Conservation (phyloP, 495 filamentous ascomycete genomes). For the Tuber aestivum region DNA sequence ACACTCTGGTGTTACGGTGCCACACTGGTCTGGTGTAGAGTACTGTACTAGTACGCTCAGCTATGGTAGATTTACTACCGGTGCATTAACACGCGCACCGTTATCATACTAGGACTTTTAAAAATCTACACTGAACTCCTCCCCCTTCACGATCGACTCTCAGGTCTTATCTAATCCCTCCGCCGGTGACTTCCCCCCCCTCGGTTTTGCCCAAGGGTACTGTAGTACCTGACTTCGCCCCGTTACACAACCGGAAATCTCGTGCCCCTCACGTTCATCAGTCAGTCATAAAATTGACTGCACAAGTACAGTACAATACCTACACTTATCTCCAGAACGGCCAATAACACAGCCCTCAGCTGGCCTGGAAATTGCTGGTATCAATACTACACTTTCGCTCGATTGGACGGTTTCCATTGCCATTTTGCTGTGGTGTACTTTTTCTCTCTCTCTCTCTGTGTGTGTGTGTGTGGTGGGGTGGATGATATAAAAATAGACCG, state of each 20-base stretch:
- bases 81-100: neutral
- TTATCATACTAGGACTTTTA: too few species aligned
- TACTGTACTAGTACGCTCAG: neutral
- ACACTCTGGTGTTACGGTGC: neutral
- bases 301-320: too few species aligned
- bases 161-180: neutral
- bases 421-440: too few species aligned
- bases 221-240: neutral
- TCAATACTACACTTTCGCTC: neutral
- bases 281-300: slow-evolving; percentile 2
- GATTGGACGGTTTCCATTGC: neutral
- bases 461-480: too few species aligned
- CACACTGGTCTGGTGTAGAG: too few species aligned
- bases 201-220: neutral
- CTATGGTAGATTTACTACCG: neutral
- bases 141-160: neutral
- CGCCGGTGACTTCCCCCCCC: too few species aligned
- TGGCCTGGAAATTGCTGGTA: neutral
- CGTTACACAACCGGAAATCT: neutral
- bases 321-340: neutral
- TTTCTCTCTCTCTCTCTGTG: too few species aligned
- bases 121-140: neutral
- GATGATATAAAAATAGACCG: neutral
- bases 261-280: neutral
- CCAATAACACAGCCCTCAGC: neutral